Conservation (phyloP, 768 basidiomycete genomes). For the Boletus subcaerulescens region DNA sequence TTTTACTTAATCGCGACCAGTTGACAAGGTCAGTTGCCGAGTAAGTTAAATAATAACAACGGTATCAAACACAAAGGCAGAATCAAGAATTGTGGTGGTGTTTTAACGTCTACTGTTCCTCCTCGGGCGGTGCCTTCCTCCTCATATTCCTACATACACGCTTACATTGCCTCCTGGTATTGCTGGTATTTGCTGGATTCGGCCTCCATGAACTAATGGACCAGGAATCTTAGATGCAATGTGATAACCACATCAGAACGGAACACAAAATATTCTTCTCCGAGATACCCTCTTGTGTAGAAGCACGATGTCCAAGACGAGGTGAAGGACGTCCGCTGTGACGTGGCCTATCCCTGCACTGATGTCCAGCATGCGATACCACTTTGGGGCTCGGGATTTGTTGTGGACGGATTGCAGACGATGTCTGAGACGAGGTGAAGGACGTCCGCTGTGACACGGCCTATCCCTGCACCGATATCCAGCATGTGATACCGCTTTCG, state of each 20-base stretch:
- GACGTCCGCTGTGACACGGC: too few species aligned
- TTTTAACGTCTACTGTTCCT: constrained; percentile 43
- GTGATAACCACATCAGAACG: background rate
- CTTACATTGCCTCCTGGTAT: constrained; percentile 91
- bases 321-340: too few species aligned
- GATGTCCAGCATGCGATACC: too few species aligned
- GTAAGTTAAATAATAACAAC: constrained; percentile 24
- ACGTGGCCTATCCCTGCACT: too few species aligned
- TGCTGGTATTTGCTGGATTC: constrained; percentile 99
- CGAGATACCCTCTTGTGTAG: constrained; percentile 88
- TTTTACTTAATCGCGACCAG: too few species aligned
- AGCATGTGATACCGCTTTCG: too few species aligned
- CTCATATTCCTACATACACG: constrained; percentile 58
- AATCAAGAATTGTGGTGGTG: constrained; percentile 13
- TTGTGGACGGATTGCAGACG: too few species aligned
- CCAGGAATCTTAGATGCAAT: background rate
- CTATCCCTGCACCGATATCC: too few species aligned
- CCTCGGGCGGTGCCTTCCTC: constrained; percentile 63
- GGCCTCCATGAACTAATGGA: constrained; percentile 83
- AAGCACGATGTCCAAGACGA: too few species aligned
- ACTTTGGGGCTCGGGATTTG: too few species aligned
- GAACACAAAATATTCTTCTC: constrained; percentile 57
- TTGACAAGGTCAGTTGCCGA: too few species aligned
- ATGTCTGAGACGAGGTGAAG: too few species aligned
- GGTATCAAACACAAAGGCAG: constrained; percentile 27